phyloP scores from a whole-genome alignment of 148 eudicot genomes.

The Camellia sinensis region DNA sequence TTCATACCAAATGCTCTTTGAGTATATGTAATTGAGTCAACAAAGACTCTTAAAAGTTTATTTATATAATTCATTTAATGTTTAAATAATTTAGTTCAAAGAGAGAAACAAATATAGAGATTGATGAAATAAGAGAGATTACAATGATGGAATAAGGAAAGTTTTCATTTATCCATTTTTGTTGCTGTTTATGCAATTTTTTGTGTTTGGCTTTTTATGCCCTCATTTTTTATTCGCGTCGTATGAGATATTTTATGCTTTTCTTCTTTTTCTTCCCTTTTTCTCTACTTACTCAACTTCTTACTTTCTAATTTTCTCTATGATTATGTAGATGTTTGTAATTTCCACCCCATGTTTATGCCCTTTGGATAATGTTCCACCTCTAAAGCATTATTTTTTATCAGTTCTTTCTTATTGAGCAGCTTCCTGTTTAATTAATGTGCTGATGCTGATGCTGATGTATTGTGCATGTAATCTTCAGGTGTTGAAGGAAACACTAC shows the following conservation, averaged over 20 bases:
- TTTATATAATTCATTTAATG: background rate
- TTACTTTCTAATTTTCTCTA: background rate
- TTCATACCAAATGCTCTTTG: background rate
- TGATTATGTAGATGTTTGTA: background rate
- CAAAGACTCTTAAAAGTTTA: background rate
- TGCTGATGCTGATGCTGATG: conserved; percentile 1
- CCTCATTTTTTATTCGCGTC: background rate
- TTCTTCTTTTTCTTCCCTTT: background rate
- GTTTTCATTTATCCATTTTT: background rate
- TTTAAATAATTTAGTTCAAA: background rate
- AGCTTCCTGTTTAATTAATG: conserved; percentile 6
- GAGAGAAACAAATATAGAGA: background rate
- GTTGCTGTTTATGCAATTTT: background rate
- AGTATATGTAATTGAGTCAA: background rate
- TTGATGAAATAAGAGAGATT: background rate
- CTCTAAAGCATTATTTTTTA: background rate
- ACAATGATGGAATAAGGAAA: background rate
- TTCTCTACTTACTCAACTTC: background rate
- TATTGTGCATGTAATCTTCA: conserved; percentile 25
- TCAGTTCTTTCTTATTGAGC: background rate
- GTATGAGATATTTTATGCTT: background rate
- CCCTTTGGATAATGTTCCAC: background rate
- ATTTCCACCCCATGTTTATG: background rate
- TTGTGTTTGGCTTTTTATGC: background rate
- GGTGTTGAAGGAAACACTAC: conserved; percentile 87